phyloP scores from a whole-genome alignment of 257 asterid species.

The Schizonepeta tenuifolia region DNA sequence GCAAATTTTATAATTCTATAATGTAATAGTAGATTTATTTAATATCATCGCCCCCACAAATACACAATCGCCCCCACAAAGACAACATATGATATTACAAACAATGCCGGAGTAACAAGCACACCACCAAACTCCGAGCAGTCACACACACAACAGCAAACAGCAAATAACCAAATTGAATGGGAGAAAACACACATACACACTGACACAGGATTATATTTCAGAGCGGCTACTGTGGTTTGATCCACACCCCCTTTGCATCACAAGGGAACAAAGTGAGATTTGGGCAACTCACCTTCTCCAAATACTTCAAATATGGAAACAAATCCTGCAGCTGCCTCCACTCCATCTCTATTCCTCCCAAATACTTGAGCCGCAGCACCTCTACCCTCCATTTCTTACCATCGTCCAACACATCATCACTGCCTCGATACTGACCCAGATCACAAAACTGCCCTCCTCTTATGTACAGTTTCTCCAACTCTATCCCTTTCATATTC shows the following conservation, averaged over 20 bases:
- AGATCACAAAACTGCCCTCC: slow-evolving; percentile 52
- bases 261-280: slow-evolving; percentile 53
- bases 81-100: background rate
- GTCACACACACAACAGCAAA: background rate
- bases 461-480: slow-evolving; percentile 53
- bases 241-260: slow-evolving; percentile 53
- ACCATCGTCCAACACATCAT: background rate
- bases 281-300: slow-evolving; percentile 51
- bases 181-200: background rate
- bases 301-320: slow-evolving; percentile 48
- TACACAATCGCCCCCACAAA: too few relatives aligned
- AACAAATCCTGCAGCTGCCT: slow-evolving; percentile 40
- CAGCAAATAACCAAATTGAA: background rate
- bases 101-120: background rate
- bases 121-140: background rate
- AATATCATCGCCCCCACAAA: too few relatives aligned
- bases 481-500: slow-evolving; percentile 3
- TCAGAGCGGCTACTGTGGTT: background rate
- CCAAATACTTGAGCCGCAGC: slow-evolving; percentile 53
- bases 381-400: slow-evolving; percentile 41
- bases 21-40: too few relatives aligned
- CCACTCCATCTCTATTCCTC: slow-evolving; percentile 53
- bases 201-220: background rate
- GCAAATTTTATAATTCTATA: too few relatives aligned
- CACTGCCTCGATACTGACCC: slow-evolving; percentile 41